phyloP scores from a whole-genome alignment of 495 filamentous ascomycete species.

The Endocarpon pusillum region DNA sequence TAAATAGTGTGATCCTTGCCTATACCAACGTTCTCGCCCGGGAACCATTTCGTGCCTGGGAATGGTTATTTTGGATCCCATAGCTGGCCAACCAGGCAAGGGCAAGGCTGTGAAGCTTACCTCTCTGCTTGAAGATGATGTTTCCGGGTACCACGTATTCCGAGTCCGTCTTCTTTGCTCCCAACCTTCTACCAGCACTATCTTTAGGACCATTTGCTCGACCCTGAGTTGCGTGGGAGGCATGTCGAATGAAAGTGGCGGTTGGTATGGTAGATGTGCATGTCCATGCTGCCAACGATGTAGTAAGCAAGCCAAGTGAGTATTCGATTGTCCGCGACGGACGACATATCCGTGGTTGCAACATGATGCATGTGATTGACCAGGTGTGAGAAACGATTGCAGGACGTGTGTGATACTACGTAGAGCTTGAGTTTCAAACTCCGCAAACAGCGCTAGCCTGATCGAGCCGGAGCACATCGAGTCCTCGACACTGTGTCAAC shows the following conservation, averaged over 20 bases:
- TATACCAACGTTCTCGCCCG: slow-evolving; percentile 84
- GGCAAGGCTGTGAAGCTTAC: not conserved
- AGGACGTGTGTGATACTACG: too few species aligned
- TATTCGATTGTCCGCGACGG: slow-evolving; percentile 8
- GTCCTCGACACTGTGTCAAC: too few species aligned
- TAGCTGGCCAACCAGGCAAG: not conserved
- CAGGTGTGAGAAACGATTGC: slow-evolving; percentile 12
- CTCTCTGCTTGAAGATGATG: slow-evolving; percentile 95
- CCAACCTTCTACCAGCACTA: slow-evolving; percentile 81
- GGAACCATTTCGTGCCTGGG: slow-evolving; percentile 64
- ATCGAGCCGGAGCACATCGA: too few species aligned
- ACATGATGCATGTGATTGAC: slow-evolving; percentile 3
- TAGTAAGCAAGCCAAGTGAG: slow-evolving; percentile 7
- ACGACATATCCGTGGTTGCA: slow-evolving; percentile 13
- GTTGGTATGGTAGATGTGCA: slow-evolving; percentile 11
- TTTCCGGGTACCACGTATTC: slow-evolving; percentile 86
- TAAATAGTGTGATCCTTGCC: slow-evolving; percentile 97
- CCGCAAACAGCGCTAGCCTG: too few species aligned
- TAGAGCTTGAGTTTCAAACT: too few species aligned
- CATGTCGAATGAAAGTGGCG: slow-evolving; percentile 41
- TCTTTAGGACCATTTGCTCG: slow-evolving; percentile 71
- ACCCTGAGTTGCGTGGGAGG: slow-evolving; percentile 74
- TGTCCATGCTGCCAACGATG: slow-evolving; percentile 14
- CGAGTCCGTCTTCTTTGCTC: slow-evolving; percentile 81
- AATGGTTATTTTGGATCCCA: too few species aligned